Evolutionary conservation across 148 eudicot species (phyloP), one percentile per base, ranked within the genome.

Genomic region (Polygonum maritimum): DNA sequence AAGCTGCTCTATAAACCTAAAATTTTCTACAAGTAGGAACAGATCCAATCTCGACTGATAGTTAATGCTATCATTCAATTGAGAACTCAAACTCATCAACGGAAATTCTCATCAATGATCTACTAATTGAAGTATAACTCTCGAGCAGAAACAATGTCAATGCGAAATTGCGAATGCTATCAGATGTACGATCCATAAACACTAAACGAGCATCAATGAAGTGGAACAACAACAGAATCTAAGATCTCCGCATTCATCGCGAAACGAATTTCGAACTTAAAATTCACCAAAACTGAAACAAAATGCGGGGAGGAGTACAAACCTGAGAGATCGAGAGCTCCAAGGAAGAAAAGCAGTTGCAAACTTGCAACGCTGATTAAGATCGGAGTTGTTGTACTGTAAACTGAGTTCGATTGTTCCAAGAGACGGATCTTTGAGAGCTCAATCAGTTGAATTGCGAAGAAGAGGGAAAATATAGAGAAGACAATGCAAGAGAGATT

Each of bases 21-120:
- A 63, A 3, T 63, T 63, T n/a, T 63, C 18, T 35, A 35, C 36
- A 63, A 13, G 67, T 35, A 63, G n/a, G 33, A 63, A 31, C 70
- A 63, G 71, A 67, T 67, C 71, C 38, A 22, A 67, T 67, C 44
- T 67, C 71, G 15, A 67, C 44, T 67, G 16, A 26, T 60, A 22
- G 26, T 11, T 2, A 60, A 21, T 3, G 67, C 2, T 60, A 60
- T 26, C 67, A 60, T 26, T 26, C 10, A 67, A 67, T 14, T 16
- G 44, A 67, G 9, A 35, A 36, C n/a, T 3, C 19, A 67, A 36
- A 14, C 71, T 35, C 2, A n/a, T 5, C 11, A 10, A 16, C 36
- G 7, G 38, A 35, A 63, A 22, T 1, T 21, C 15, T 36, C 9
- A 35, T 13, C 7, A 63, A 33, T 31, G 14, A 60, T 33, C 4